Conservation (phyloP, 331 rosid species). For the Malus hybrid region DNA sequence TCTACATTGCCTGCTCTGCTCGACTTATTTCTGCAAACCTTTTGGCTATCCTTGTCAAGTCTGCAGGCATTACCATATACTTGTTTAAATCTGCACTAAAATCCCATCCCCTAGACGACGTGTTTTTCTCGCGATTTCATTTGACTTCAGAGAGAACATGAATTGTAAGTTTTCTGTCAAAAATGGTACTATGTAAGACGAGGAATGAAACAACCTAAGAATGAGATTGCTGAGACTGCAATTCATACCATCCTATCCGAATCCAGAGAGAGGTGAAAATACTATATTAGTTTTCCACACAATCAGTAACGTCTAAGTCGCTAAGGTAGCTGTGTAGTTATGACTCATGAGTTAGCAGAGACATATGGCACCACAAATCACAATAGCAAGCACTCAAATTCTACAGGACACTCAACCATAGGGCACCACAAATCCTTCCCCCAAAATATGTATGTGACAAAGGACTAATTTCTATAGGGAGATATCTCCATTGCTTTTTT, state of each 20-base stretch:
- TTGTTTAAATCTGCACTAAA: neutral
- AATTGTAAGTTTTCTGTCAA: too few relatives aligned
- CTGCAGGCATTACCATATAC: neutral
- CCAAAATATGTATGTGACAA: neutral
- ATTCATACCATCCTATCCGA: too few relatives aligned
- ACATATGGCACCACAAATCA: too few relatives aligned
- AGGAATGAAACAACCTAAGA: too few relatives aligned
- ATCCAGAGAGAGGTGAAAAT: too few relatives aligned
- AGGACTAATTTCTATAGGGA: neutral
- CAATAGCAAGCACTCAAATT: neutral
- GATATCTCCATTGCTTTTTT: neutral
- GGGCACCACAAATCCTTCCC: neutral
- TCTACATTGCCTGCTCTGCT: too few relatives aligned
- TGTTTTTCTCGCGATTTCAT: neutral
- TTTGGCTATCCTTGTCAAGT: neutral
- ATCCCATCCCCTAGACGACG: neutral
- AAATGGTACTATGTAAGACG: too few relatives aligned
- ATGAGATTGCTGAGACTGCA: too few relatives aligned
- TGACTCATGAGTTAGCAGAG: neutral
- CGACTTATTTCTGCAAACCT: too few relatives aligned
- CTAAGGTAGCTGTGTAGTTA: neutral
- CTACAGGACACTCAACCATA: neutral
- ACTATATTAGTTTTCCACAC: neutral
- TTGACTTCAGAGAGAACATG: neutral
- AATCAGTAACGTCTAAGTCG: neutral